A percentile compares a stretch with the other conserved stretches of the same genome.
phyloP scores from a whole-genome alignment of 208 protist genomes.

The Trypanosomatidae sp. region DNA sequence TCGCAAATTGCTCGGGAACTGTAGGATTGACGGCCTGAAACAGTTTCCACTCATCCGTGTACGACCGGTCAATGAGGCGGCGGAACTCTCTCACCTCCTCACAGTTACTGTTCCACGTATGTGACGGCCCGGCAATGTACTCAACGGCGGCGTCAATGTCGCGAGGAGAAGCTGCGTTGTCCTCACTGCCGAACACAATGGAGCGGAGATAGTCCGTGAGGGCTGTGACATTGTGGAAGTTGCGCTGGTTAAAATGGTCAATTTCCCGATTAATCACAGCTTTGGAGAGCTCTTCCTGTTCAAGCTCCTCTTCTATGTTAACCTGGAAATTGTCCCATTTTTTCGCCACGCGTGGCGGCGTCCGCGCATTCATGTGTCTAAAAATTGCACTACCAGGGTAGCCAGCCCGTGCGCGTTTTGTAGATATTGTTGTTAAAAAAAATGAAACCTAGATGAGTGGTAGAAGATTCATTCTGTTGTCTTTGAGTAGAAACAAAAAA shows the following conservation, averaged over 20 bases:
- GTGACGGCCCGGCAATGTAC: slow-evolving; percentile 39
- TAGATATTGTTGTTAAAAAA: too few relatives aligned
- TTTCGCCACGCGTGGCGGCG: neutral
- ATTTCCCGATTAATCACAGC: slow-evolving; percentile 35
- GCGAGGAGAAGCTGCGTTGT: slow-evolving; percentile 12
- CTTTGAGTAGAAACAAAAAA: too few relatives aligned
- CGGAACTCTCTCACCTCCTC: slow-evolving; percentile 45
- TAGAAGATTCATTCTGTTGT: too few relatives aligned
- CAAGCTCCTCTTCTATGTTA: slow-evolving; percentile 41
- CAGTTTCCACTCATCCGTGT: slow-evolving; percentile 48
- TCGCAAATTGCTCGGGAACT: slow-evolving; percentile 32
- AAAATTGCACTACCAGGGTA: too few relatives aligned
- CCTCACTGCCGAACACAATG: slow-evolving; percentile 43
- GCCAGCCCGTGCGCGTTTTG: too few relatives aligned
- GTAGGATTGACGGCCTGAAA: slow-evolving; percentile 42
- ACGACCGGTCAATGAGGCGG: slow-evolving; percentile 30
- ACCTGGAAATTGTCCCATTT: slow-evolving; percentile 17
- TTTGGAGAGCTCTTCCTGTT: slow-evolving; percentile 37
- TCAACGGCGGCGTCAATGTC: slow-evolving; percentile 45
- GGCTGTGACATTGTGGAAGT: slow-evolving; percentile 23
- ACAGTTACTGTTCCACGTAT: slow-evolving; percentile 40
- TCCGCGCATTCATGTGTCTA: too few relatives aligned
- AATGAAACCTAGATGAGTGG: too few relatives aligned
- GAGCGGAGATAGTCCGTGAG: slow-evolving; percentile 35
- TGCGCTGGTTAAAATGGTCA: slow-evolving; percentile 41